A percentile compares a stretch with the other conserved stretches of the same genome.
Conservation (phyloP, 371 early-diverging fungal species). For the Apophysomyces sp. region DNA sequence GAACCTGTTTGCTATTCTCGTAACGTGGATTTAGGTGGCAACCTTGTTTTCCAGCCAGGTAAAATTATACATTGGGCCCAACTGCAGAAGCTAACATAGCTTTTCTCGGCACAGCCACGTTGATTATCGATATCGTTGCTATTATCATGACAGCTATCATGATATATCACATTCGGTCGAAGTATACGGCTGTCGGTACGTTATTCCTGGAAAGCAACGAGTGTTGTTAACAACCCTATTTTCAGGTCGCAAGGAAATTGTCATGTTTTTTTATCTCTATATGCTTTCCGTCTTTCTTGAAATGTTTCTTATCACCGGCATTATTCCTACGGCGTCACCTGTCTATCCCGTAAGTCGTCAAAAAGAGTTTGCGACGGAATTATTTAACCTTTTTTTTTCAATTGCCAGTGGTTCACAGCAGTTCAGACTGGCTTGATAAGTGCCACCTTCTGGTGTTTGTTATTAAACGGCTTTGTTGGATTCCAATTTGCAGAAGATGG, state of each 20-base stretch:
- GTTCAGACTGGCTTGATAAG: constrained; percentile 80
- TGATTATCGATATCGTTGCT: constrained; percentile 82
- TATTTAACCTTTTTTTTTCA: background rate
- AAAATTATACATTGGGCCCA: too few species aligned
- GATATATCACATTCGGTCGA: constrained; percentile 88
- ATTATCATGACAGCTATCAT: constrained; percentile 89
- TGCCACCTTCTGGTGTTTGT: constrained; percentile 87
- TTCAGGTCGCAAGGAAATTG: constrained; percentile 89
- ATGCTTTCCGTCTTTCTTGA: constrained; percentile 70
- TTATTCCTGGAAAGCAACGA: constrained; percentile 1
- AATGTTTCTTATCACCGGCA: constrained; percentile 77
- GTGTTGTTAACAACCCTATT: background rate
- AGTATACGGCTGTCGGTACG: constrained; percentile 91
- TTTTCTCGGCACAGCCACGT: constrained; percentile 43
- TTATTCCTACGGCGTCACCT: constrained; percentile 71
- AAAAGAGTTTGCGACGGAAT: background rate
- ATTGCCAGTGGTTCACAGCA: constrained; percentile 81
- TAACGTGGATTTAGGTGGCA: constrained; percentile 79
- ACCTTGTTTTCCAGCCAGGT: constrained; percentile 91
- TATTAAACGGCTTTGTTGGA: constrained; percentile 94
- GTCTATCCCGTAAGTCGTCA: constrained; percentile 67
- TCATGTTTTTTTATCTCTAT: constrained; percentile 90
- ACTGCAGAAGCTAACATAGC: background rate
- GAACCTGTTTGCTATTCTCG: constrained; percentile 93
- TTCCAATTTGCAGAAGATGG: constrained; percentile 98